These are phyloP conservation scores for Nakazawaea ambrosiae DNA, from an alignment of 805 yeast species.

Conservation along the genomic window DNA sequence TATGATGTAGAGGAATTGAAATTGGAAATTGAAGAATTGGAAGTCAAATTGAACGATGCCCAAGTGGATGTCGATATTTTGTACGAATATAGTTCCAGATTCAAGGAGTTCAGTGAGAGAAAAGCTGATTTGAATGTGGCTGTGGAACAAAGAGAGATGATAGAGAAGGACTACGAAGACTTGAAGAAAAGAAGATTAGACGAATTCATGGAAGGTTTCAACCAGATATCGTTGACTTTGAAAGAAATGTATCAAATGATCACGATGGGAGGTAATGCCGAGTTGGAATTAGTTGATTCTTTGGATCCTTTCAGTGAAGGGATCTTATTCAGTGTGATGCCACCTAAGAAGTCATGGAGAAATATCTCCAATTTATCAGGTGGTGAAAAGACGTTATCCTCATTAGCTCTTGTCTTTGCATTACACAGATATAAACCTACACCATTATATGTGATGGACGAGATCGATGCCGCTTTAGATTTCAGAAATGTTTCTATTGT, in stretches of 20 bases:
- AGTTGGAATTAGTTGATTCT: conserved; percentile 88
- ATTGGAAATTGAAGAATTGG: conserved; percentile 45
- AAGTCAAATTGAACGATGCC: conserved; percentile 46
- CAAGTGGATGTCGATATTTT: conserved; percentile 68
- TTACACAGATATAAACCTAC: conserved; percentile 95
- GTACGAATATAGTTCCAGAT: conserved; percentile 66
- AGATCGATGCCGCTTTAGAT: conserved; percentile 97
- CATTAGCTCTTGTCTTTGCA: conserved; percentile 93
- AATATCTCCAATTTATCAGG: conserved; percentile 93
- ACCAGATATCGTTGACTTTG: conserved; percentile 74
- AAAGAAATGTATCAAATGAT: conserved; percentile 98
- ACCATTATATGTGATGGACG: conserved; percentile 97
- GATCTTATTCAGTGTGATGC: conserved; percentile 94
- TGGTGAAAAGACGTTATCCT: conserved; percentile 94
- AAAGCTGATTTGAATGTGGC: conserved; percentile 63
- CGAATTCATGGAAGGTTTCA: conserved; percentile 92
- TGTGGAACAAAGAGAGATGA: conserved; percentile 55
- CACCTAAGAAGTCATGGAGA: conserved; percentile 97
- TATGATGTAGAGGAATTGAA: conserved; percentile 43
- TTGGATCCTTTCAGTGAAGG: conserved; percentile 99
- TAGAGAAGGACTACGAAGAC: conserved; percentile 56
- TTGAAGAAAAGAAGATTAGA: conserved; percentile 67
- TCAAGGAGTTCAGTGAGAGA: conserved; percentile 56
- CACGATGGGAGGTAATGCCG: conserved; percentile 99
- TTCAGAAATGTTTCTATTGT: conserved; percentile 95